Base-by-base conservation (phyloP, 176 grass and related monocot species). In the Metroxylon sagu region DNA sequence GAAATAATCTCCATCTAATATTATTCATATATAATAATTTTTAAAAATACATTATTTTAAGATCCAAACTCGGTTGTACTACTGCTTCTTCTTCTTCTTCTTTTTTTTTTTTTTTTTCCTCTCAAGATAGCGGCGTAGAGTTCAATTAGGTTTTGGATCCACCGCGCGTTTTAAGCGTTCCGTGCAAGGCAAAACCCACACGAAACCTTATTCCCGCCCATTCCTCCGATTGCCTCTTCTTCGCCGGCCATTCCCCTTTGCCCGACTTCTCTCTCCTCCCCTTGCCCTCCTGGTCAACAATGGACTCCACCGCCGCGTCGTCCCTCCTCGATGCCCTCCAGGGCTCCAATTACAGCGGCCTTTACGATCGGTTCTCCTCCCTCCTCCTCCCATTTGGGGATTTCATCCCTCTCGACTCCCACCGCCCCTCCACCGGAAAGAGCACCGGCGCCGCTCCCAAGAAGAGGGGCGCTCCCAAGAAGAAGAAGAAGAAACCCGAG, bases 321-420 rank as follows among this genome's bases (percentile, higher is more conserved):
- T 69, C 78, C 58, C 90, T 95, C 52, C 59, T 95, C 52, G 71
- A 60, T 0, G 77, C 71, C 27, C 79, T 95, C 21, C 72, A 78
- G 5, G 54, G 68, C 30, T 66, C 67, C 68, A 59, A 78, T 25
- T 25, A 69, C 53, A 25, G 52, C 29, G 83, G 71, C 31, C 74
- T 95, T 56, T 76, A 56, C 71, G 66, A 73, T 27, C 83, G 74
- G 39, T 89, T 89, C 60, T 68, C 52, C 19, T 81, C 76, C 70
- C 89, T 88, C 72, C 85, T 95, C 54, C 50, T 79, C 50, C 89
- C 82, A 10, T 80, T 95, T 60, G 59, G 60, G 50, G 61, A 80
- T 27, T 62, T 85, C 31, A 23, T 95, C 27, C 48, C 61, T 35
- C 49, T 62, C 5, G 64, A 68, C 19, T 54, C 57, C 16, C 27